Evolutionary conservation across 768 basidiomycete species (phyloP).

Genomic region (Psilocybe cubensis): DNA sequence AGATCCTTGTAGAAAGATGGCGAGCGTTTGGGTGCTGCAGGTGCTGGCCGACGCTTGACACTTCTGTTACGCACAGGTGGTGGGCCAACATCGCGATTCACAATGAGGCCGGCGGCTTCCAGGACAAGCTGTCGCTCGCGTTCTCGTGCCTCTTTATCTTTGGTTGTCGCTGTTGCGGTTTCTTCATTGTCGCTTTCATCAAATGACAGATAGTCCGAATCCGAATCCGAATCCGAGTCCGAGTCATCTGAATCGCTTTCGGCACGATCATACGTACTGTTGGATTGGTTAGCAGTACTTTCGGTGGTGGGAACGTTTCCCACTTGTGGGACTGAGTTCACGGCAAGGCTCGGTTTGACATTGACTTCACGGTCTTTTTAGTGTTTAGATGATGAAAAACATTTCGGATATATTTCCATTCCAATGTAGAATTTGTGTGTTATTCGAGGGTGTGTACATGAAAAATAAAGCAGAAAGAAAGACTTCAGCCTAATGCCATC

Average conservation of each 20-base stretch:
- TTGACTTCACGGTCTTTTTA: slow-evolving; percentile 14
- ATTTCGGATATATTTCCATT: slow-evolving; percentile 24
- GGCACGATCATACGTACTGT: slow-evolving; percentile 5
- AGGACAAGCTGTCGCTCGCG: slow-evolving; percentile 80
- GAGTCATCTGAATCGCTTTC: slow-evolving; percentile 32
- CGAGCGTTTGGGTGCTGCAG: slow-evolving; percentile 43
- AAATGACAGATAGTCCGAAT: slow-evolving; percentile 42
- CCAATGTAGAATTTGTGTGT: slow-evolving; percentile 36
- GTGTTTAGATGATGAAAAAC: slow-evolving; percentile 12
- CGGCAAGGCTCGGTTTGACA: not conserved
- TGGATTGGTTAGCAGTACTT: not conserved
- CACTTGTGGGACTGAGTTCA: not conserved
- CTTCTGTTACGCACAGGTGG: slow-evolving; percentile 42
- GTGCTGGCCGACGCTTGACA: slow-evolving; percentile 51
- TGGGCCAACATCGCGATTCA: slow-evolving; percentile 62
- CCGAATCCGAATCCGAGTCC: slow-evolving; percentile 41
- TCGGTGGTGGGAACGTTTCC: slow-evolving; percentile 6
- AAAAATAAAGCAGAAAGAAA: slow-evolving; percentile 57
- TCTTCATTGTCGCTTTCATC: slow-evolving; percentile 38
- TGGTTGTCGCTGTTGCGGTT: slow-evolving; percentile 50
- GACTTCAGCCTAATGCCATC: slow-evolving; percentile 80
- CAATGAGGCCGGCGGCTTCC: slow-evolving; percentile 86
- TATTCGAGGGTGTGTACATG: slow-evolving; percentile 45
- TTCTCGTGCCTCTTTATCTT: slow-evolving; percentile 68
- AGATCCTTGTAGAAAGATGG: slow-evolving; percentile 45